phyloP scores from a whole-genome alignment of 2,329 filamentous ascomycete species.

The Microcyclosporella mali region DNA sequence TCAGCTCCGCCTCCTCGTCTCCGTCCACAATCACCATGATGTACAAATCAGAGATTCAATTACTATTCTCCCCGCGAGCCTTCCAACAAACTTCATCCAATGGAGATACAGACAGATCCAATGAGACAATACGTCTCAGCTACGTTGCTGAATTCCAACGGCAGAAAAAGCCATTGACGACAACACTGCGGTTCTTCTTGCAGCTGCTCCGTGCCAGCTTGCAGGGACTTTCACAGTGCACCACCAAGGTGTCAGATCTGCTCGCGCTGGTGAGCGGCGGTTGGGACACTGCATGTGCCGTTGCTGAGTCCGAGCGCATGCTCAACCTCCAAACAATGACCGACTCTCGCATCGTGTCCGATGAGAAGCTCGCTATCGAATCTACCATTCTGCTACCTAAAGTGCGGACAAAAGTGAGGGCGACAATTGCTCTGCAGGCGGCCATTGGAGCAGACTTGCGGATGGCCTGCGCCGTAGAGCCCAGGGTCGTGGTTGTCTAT shows the following conservation, averaged over 20 bases:
- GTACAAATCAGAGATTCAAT: slow-evolving; percentile 64
- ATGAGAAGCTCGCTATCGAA: slow-evolving; percentile 58
- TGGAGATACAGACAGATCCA: slow-evolving; percentile 24
- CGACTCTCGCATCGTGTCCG: slow-evolving; percentile 55
- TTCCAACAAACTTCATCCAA: slow-evolving; percentile 12
- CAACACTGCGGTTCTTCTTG: slow-evolving; percentile 69
- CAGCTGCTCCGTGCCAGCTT: slow-evolving; percentile 64
- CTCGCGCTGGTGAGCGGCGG: slow-evolving; percentile 54
- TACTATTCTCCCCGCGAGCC: slow-evolving; percentile 62
- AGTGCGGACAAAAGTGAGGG: slow-evolving; percentile 63
- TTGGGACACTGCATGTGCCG: slow-evolving; percentile 59
- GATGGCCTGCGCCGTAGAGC: slow-evolving; percentile 38
- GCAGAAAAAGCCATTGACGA: slow-evolving; percentile 51
- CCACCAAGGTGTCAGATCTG: slow-evolving; percentile 52
- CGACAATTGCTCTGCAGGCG: slow-evolving; percentile 49
- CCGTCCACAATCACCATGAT: slow-evolving; percentile 64
- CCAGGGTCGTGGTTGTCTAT: slow-evolving; percentile 60
- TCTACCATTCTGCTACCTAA: slow-evolving; percentile 57
- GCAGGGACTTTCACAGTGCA: slow-evolving; percentile 54
- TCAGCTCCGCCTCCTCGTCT: slow-evolving; percentile 54
- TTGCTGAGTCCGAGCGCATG: slow-evolving; percentile 55
- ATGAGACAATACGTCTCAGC: slow-evolving; percentile 60
- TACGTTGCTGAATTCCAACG: slow-evolving; percentile 65
- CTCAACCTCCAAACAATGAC: slow-evolving; percentile 62
- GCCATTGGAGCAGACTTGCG: slow-evolving; percentile 50